Evolutionary conservation across 2,329 filamentous ascomycete genomes (phyloP).

Genomic region (Xylaria sp.): DNA sequence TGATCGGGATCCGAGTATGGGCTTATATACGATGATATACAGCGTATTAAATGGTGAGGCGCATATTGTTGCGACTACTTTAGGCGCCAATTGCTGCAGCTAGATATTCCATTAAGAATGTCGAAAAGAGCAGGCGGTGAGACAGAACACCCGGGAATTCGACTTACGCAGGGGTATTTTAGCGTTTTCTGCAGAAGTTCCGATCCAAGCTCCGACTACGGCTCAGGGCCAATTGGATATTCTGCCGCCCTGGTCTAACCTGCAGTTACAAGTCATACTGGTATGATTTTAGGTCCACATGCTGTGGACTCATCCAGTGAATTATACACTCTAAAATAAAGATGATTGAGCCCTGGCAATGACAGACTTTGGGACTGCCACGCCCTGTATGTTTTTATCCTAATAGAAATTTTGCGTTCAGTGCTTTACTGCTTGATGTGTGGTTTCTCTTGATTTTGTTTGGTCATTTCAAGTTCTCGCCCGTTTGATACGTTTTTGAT

Average conservation of each 20-base stretch:
- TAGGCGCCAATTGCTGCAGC: background rate
- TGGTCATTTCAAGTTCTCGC: background rate
- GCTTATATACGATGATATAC: background rate
- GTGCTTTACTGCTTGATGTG: conserved; percentile 5
- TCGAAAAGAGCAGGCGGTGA: conserved; percentile 38
- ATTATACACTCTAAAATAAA: conserved; percentile 12
- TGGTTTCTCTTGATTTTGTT: conserved; percentile 15
- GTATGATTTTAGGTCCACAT: background rate
- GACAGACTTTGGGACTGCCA: conserved; percentile 41
- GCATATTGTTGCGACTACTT: background rate
- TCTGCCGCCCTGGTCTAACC: conserved; percentile 5
- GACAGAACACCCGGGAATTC: background rate
- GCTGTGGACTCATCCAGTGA: conserved; percentile 16
- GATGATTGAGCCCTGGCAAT: conserved; percentile 42
- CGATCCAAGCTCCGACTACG: conserved; percentile 42
- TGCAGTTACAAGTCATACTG: conserved; percentile 10
- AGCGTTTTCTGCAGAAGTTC: conserved; percentile 22
- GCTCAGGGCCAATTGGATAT: conserved; percentile 40
- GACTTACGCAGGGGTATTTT: background rate
- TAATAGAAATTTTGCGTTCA: conserved; percentile 20
- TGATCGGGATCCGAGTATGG: background rate
- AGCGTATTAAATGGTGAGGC: background rate
- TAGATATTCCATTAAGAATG: background rate
- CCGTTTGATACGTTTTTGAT: conserved; percentile 1
- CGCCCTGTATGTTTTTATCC: conserved; percentile 46